These are phyloP conservation scores for Chaetoscypha palmicola DNA, from an alignment of 2,329 filamentous ascomycete genomes.

Conservation along the genomic window DNA sequence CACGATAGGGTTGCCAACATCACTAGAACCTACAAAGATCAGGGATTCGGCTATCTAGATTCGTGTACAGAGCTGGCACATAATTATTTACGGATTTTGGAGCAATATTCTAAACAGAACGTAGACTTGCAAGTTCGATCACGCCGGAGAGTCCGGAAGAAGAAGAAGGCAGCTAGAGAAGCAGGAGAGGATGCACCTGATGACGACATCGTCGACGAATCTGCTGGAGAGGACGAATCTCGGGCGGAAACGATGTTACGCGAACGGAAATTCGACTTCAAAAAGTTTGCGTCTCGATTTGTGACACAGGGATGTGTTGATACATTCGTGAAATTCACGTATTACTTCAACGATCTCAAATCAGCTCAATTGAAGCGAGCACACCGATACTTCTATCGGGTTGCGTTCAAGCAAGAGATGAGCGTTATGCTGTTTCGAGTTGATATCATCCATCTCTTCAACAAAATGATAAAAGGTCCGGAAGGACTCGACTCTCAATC, in stretches of 20 bases:
- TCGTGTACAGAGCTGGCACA: conserved; percentile 85
- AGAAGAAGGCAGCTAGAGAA: conserved; percentile 57
- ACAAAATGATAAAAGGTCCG: conserved; percentile 87
- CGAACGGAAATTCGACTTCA: conserved; percentile 93
- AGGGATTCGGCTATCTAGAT: conserved; percentile 89
- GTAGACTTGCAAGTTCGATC: conserved; percentile 88
- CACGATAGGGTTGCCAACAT: conserved; percentile 82
- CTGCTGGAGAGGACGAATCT: conserved; percentile 67
- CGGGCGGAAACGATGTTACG: conserved; percentile 63
- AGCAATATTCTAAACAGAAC: conserved; percentile 92
- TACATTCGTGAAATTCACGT: conserved; percentile 75
- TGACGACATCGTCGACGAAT: conserved; percentile 52
- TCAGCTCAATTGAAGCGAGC: conserved; percentile 78
- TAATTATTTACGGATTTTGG: conserved; percentile 85
- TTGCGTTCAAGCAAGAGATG: conserved; percentile 92
- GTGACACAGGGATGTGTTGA: conserved; percentile 78
- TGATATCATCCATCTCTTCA: conserved; percentile 81
- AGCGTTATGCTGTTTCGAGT: conserved; percentile 82
- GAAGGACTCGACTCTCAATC: conserved; percentile 62
- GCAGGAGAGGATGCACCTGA: conserved; percentile 37
- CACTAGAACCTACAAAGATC: conserved; percentile 80
- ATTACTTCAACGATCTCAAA: conserved; percentile 73
- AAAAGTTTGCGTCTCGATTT: conserved; percentile 73
- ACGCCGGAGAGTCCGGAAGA: conserved; percentile 63
- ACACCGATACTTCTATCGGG: conserved; percentile 88